phyloP scores from a whole-genome alignment of 1,284 basidiomycete genomes.

The Somion occarium region DNA sequence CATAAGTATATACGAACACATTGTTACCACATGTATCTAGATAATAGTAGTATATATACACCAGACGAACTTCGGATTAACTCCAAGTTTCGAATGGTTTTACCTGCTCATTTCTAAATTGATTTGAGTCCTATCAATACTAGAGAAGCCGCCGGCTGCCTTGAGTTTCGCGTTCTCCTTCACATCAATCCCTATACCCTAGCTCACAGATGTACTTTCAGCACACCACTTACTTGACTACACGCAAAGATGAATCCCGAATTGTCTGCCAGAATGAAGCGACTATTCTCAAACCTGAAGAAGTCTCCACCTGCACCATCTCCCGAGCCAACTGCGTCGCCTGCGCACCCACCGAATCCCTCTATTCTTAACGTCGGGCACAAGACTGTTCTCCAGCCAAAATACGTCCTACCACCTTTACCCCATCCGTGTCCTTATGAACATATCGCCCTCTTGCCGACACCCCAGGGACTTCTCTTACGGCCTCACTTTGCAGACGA shows the following conservation, averaged over 20 bases:
- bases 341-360: constrained; percentile 15
- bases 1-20: too few relatives aligned
- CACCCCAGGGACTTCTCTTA: constrained; percentile 58
- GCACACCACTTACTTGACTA: background rate
- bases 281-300: constrained; percentile 10
- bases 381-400: constrained; percentile 47
- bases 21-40: too few relatives aligned
- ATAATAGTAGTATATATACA: too few relatives aligned
- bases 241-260: constrained; percentile 3
- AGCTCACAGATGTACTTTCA: background rate
- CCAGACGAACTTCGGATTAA: too few relatives aligned
- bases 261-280: constrained; percentile 19
- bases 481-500: constrained; percentile 43
- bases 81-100: too few relatives aligned
- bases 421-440: constrained; percentile 72
- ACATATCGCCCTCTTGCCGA: constrained; percentile 53
- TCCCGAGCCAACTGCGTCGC: constrained; percentile 10
- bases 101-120: too few relatives aligned
- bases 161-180: too few relatives aligned
- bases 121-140: too few relatives aligned
- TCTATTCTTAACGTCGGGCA: constrained; percentile 19
- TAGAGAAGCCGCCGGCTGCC: too few relatives aligned
- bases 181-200: background rate
- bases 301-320: constrained; percentile 19
- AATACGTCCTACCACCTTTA: constrained; percentile 56